phyloP scores from a whole-genome alignment of 2,329 filamentous ascomycete genomes.

The Cryphonectria japonica region DNA sequence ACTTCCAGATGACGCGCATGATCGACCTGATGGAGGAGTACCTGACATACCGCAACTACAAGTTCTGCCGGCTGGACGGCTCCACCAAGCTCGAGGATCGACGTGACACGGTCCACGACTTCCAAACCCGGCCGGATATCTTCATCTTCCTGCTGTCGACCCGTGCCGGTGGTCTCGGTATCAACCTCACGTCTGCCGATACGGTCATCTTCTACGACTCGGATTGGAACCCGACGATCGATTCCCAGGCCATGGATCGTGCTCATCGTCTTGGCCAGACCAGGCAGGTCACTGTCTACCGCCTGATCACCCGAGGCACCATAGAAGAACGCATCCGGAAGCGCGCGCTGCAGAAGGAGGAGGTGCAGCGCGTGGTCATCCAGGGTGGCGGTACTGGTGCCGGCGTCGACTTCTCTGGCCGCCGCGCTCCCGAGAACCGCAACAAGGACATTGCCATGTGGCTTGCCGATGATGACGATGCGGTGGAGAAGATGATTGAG shows the following conservation, averaged over 20 bases:
- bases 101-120: constrained; percentile 93
- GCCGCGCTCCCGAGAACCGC: constrained; percentile 82
- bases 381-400: constrained; percentile 81
- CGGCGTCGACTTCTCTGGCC: constrained; percentile 95
- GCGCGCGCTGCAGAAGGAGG: constrained; percentile 95
- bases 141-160: constrained; percentile 97
- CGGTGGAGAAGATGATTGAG: constrained; percentile 77
- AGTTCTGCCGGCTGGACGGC: constrained; percentile 94
- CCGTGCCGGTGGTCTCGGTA: constrained; percentile 94
- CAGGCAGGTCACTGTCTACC: constrained; percentile 93
- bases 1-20: constrained; percentile 99
- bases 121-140: constrained; percentile 91
- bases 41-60: constrained; percentile 97
- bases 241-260: constrained; percentile 98
- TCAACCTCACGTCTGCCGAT: constrained; percentile 94
- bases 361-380: constrained; percentile 96
- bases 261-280: constrained; percentile 97
- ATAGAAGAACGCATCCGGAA: constrained; percentile 98
- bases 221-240: constrained; percentile 99
- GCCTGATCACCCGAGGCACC: constrained; percentile 92
- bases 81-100: constrained; percentile 97
- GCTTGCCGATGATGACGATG: constrained; percentile 96
- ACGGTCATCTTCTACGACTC: constrained; percentile 99
- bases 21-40: constrained; percentile 99
- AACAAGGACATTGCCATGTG: constrained; percentile 99